Conservation (phyloP, 148 eudicot genomes). For the Vaccinium darrowii region DNA sequence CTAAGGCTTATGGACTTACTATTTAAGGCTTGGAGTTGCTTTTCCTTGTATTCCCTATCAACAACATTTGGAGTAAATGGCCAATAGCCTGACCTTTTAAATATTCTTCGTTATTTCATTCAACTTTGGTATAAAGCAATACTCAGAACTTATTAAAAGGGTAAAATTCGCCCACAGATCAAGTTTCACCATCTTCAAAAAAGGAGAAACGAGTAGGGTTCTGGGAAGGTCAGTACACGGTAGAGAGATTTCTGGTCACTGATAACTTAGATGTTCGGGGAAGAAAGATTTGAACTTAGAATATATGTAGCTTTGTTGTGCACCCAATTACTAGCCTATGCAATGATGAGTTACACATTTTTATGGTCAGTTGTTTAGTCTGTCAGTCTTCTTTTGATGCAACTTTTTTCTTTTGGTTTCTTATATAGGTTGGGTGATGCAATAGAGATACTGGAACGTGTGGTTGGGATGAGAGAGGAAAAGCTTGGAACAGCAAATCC, state of each 20-base stretch:
- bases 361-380: neutral
- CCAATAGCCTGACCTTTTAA: neutral
- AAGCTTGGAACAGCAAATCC: constrained; percentile 98
- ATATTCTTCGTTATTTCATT: neutral
- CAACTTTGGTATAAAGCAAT: neutral
- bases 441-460: constrained; percentile 69
- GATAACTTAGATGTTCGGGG: neutral
- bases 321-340: neutral
- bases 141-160: neutral
- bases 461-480: constrained; percentile 95
- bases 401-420: neutral
- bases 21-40: neutral
- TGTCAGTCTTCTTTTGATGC: neutral
- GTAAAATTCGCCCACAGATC: neutral
- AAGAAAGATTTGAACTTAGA: neutral
- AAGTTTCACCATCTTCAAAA: neutral
- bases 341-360: neutral
- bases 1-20: neutral
- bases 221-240: neutral
- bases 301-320: neutral
- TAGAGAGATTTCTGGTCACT: neutral
- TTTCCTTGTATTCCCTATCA: neutral
- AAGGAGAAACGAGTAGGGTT: neutral
- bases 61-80: neutral
- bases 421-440: constrained; percentile 83